Percentiles rank a stretch among this genome's conserved stretches.
Evolutionary conservation across 2,329 filamentous ascomycete genomes (phyloP).

Genomic region (Lachnum nothofagi): DNA sequence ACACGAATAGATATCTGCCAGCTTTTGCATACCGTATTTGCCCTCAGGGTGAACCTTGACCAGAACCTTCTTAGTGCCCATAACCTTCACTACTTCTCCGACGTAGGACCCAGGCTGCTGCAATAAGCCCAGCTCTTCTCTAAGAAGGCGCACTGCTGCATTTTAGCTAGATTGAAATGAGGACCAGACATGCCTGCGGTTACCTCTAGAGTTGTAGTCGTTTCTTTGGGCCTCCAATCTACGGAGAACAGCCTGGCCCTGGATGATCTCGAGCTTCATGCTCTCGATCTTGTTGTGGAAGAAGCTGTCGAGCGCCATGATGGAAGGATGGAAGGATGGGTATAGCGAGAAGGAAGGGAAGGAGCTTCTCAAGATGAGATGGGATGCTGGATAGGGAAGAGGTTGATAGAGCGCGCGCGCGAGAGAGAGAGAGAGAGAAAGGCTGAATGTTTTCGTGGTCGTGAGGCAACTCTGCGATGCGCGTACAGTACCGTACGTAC

Average conservation of each 20-base stretch:
- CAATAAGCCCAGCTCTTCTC: constrained; percentile 90
- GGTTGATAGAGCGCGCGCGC: too few species aligned
- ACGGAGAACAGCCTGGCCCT: constrained; percentile 91
- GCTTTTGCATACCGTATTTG: constrained; percentile 77
- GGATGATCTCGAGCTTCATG: constrained; percentile 99
- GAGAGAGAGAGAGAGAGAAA: too few species aligned
- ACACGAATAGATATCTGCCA: neutral
- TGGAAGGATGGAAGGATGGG: constrained; percentile 33
- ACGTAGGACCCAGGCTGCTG: constrained; percentile 98
- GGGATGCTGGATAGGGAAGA: neutral
- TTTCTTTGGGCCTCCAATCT: constrained; percentile 96
- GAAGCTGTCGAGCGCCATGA: constrained; percentile 98
- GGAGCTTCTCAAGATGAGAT: neutral
- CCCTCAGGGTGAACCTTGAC: constrained; percentile 99
- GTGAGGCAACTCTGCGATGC: too few species aligned
- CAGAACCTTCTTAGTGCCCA: constrained; percentile 98
- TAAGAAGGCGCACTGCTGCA: constrained; percentile 68
- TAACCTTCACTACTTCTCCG: constrained; percentile 99
- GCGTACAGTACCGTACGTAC: too few species aligned
- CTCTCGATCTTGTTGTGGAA: constrained; percentile 99
- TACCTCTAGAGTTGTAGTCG: constrained; percentile 88
- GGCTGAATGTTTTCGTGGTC: too few species aligned
- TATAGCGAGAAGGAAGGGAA: constrained; percentile 9
- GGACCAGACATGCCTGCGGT: neutral
- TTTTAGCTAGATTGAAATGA: constrained; percentile 19